Evolutionary conservation across 2,329 filamentous ascomycete genomes (phyloP), one percentile per base, ranked within the genome.

Genomic region (Nemania diffusa): DNA sequence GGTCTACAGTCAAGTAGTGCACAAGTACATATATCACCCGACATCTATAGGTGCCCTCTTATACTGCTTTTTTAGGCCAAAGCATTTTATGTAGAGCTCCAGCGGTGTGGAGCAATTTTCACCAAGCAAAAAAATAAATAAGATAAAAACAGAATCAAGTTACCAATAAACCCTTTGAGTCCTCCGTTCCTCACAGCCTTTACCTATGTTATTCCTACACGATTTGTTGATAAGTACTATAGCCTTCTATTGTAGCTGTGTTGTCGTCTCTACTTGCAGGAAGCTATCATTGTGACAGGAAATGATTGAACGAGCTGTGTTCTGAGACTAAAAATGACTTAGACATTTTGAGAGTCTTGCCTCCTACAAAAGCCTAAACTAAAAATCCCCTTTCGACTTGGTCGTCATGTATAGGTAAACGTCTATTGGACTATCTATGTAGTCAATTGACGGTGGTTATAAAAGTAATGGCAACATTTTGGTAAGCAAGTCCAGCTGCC

Each of bases 141-240:
- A n/a, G n/a, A n/a, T n/a, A n/a, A n/a, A 57, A 57, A 37, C 20
- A 26, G 1, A 65, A 56, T 65, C 44, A 17, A 37, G 7, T 27
- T 37, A 11, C 5, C 17, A 17, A 34, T 27, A n/a, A 55, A 55
- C 26, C 15, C 44, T 7, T 11, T 7, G 1, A 4, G 8, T 48
- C 17, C 22, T 22, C 29, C 11, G n/a, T 55, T 46, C 11, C n/a
- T 5, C 44, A 34, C 46, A 34, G 13, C 7, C 20, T 15, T 51
- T 24, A 5, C 20, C 26, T 57, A 29, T 24, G 17, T 24, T 3
- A 24, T 13, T 40, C 15, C 37, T 40, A 15, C 37, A 9, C 44
- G 24, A 20, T 48, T 11, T 48, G 5, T 24, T 24, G 20, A n/a
- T 48, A 48, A 48, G 20, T 15, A 44, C 13, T n/a, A 44, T 17